A percentile compares a stretch with the other conserved stretches of the same genome.
These are phyloP conservation scores for Sicyos edulis DNA, from an alignment of 306 rosid species.

Conservation along the genomic window DNA sequence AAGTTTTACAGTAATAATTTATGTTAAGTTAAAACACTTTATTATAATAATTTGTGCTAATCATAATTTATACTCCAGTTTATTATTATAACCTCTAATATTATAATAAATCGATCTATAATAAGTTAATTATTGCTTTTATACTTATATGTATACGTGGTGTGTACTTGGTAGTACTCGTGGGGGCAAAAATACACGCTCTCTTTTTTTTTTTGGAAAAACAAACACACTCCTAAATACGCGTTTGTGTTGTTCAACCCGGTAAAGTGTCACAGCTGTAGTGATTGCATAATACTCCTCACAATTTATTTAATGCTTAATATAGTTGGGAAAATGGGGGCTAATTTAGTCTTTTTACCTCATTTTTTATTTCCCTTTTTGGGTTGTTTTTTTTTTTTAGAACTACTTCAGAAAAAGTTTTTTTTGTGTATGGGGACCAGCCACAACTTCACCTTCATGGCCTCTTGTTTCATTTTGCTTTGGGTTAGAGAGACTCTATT, in stretches of 20 bases:
- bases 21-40: no score
- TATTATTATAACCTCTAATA: no score
- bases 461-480: not conserved
- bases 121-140: no score
- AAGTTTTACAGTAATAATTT: no score
- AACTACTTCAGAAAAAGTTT: not conserved
- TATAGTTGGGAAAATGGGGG: conserved; percentile 19
- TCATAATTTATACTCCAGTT: no score
- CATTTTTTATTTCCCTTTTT: not conserved
- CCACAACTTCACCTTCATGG: not conserved
- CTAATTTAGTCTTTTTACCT: not conserved
- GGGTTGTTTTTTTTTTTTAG: not conserved
- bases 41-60: no score
- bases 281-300: not conserved
- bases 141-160: no score
- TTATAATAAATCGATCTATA: no score
- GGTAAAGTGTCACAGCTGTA: conserved; percentile 21
- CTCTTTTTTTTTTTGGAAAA: no score
- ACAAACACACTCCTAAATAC: not conserved
- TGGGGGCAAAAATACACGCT: conserved; percentile 2
- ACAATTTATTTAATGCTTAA: conserved; percentile 20
- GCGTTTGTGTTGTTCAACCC: not conserved
- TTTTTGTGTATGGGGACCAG: not conserved
- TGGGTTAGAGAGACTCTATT: not conserved
- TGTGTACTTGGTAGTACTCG: not conserved